Base-by-base conservation (phyloP, 306 rosid species). In the Geum urbanum region DNA sequence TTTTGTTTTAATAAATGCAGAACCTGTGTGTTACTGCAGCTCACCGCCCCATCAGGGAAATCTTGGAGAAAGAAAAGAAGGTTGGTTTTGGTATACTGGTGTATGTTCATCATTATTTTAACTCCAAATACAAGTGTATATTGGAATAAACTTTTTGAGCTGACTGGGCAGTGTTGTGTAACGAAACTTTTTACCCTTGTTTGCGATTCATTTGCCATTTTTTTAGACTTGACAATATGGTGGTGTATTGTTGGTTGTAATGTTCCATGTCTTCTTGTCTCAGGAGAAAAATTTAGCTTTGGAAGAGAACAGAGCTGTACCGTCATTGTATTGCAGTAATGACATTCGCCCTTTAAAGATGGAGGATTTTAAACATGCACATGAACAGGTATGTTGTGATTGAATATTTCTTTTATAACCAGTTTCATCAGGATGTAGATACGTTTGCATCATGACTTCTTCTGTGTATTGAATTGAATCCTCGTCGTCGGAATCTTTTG, bases 1-100 rank as follows among this genome's bases (percentile, higher is more conserved):
- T 68, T 59, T 82, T 77, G 68, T 32, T 32, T 32, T 0, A 32
- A 32, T 32, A 32, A 44, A 70, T 86, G 86, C 90, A 92, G 98
- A 92, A 90, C 83, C 79, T 92, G 0, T 92, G 98, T 76, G 89
- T 90, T 49, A 81, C 96, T 37, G 96, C 97, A 57, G 98, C 98
- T 64, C 90, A 90, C 66, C 88, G 87, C 48, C 96, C 98, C 72
- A 92, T 92, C 43, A 76, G 94, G 80, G 97, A 92, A 67, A 88
- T 92, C 61, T 86, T 92, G 85, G 94, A 85, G 81, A 92, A 81
- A 85, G 98, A 92, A 79, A 92, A 90, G 78, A 88, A 76, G 94
- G 98, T 92, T 67, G 58, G 86, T 67, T 59, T 41, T 11, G 49
- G 18, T 54, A 20, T 16, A 8, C 15, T 63, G 8, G 9, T 56